These are phyloP conservation scores for Magnolia officinalis DNA, from an alignment of 164 flowering plant species.

Conservation along the genomic window DNA sequence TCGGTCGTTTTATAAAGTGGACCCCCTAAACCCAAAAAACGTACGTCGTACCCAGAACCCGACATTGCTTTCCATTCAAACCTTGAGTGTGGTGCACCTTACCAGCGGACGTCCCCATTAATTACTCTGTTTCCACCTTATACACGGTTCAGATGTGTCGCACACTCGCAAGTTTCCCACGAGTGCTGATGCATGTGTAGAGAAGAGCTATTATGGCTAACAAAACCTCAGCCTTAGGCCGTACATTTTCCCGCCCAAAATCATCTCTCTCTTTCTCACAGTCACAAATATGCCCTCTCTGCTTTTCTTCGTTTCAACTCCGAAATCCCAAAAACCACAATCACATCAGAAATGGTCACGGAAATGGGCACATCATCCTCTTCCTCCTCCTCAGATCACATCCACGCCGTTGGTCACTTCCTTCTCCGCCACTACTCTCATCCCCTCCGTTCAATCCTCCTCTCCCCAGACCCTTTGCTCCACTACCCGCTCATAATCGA, in stretches of 20 bases:
- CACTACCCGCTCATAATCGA: conserved; percentile 72
- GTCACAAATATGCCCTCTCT: background rate
- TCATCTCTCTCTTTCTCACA: background rate
- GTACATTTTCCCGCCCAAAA: background rate
- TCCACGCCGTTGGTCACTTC: conserved; percentile 9
- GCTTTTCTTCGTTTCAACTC: background rate
- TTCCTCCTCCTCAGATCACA: conserved; percentile 7
- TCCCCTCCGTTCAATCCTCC: conserved; percentile 56
- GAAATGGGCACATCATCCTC: background rate
- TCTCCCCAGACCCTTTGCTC: conserved; percentile 57
- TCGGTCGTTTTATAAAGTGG: too few species aligned
- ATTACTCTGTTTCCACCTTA: too few species aligned
- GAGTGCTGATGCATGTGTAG: too few species aligned
- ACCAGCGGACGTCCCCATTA: too few species aligned
- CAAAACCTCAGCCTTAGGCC: too few species aligned
- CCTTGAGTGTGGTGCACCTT: too few species aligned
- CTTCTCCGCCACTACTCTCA: conserved; percentile 32
- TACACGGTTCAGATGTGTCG: too few species aligned
- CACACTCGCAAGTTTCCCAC: too few species aligned
- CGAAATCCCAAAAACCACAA: background rate
- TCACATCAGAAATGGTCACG: background rate
- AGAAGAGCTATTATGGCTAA: too few species aligned
- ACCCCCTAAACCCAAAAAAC: too few species aligned
- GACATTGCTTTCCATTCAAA: too few species aligned
- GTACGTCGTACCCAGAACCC: too few species aligned